Percentiles rank a stretch among this genome's conserved stretches.
These are phyloP conservation scores for Mycena crocata DNA, from an alignment of 768 basidiomycete genomes.

Conservation along the genomic window DNA sequence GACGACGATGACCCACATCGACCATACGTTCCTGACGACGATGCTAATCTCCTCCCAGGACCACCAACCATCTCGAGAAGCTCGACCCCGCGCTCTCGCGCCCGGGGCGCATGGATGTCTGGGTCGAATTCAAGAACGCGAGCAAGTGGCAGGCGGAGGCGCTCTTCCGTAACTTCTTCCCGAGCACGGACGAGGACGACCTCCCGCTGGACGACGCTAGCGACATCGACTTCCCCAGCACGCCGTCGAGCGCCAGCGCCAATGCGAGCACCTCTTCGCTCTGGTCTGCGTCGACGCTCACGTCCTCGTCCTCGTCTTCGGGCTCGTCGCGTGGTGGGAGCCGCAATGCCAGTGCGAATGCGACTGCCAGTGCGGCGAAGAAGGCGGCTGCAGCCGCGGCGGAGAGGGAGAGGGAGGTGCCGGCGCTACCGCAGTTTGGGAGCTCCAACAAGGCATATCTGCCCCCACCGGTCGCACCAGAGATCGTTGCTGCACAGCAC, in stretches of 20 bases:
- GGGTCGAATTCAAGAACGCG: conserved; percentile 91
- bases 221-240: conserved; percentile 40
- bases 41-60: conserved; percentile 53
- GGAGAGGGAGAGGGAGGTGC: conserved; percentile 13
- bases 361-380: conserved; percentile 36
- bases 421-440: conserved; percentile 59
- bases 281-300: conserved; percentile 47
- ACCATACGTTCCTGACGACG: no score
- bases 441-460: conserved; percentile 68
- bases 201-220: conserved; percentile 32
- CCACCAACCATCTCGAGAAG: conserved; percentile 91
- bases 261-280: conserved; percentile 6
- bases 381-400: conserved; percentile 28
- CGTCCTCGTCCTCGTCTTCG: conserved; percentile 55
- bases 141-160: conserved; percentile 88
- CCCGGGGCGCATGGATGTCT: conserved; percentile 93
- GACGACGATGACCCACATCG: no score
- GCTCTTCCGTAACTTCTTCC: conserved; percentile 93
- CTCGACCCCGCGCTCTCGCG: conserved; percentile 93
- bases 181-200: conserved; percentile 69
- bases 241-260: conserved; percentile 20
- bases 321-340: no score
- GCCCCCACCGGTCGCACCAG: conserved; percentile 73
- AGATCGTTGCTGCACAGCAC: conserved; percentile 68
- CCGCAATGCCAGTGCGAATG: conserved; percentile 24